Conservation (phyloP, 768 basidiomycete genomes). For the Chalciporus sphaerocephalus region DNA sequence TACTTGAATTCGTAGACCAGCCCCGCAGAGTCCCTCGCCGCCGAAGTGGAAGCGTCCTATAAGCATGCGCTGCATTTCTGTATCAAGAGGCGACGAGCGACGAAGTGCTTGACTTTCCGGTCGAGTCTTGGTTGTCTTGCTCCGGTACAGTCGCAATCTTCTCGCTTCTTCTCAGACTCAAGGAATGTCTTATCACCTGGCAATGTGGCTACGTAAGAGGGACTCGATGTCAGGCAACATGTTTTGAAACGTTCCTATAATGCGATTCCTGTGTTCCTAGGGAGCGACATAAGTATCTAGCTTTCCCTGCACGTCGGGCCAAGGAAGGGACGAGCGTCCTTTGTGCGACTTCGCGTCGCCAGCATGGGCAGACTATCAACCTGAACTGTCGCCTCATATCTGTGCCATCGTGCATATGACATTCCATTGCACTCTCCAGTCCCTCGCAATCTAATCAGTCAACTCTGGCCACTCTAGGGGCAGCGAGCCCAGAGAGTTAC, state of each 20-base stretch:
- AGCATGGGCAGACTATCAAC: too few species aligned
- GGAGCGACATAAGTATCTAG: background rate
- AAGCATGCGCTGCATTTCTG: background rate
- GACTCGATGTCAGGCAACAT: background rate
- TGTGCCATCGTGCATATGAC: too few species aligned
- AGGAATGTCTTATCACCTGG: too few species aligned
- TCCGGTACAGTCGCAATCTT: too few species aligned
- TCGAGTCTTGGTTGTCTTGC: background rate
- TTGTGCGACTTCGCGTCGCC: background rate
- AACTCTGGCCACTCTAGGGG: too few species aligned
- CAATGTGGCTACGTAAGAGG: background rate
- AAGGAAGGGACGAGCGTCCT: background rate
- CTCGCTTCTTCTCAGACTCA: background rate
- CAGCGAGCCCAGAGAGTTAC: too few species aligned
- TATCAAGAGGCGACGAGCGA: background rate
- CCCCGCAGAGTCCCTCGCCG: too few species aligned
- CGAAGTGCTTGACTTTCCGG: background rate
- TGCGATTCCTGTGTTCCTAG: background rate
- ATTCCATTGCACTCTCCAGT: too few species aligned
- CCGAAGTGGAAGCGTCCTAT: too few species aligned
- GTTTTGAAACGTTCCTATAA: background rate
- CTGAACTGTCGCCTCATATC: too few species aligned
- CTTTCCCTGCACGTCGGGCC: background rate
- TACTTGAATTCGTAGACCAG: too few species aligned
- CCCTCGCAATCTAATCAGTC: too few species aligned